Conservation (phyloP, 768 basidiomycete species). For the Termitomyces sp. region DNA sequence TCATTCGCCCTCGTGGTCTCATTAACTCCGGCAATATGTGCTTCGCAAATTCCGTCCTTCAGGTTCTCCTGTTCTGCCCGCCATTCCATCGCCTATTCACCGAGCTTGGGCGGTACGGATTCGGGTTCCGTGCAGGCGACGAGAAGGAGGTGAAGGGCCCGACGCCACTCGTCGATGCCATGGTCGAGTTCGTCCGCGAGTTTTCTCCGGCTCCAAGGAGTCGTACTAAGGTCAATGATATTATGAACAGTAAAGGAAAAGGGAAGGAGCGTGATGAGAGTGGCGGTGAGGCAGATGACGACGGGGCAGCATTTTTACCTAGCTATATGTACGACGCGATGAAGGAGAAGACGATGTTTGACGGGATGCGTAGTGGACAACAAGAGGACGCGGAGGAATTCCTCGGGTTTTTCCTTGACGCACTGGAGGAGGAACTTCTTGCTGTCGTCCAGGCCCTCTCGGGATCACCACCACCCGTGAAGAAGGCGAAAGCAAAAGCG, state of each 20-base stretch:
- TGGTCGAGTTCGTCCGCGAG: slow-evolving; percentile 73
- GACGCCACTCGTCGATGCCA: slow-evolving; percentile 65
- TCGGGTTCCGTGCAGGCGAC: slow-evolving; percentile 25
- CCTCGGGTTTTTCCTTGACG: slow-evolving; percentile 94
- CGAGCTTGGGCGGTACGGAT: slow-evolving; percentile 56
- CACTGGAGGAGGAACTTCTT: slow-evolving; percentile 88
- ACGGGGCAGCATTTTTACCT: slow-evolving; percentile 76
- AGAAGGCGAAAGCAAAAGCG: slow-evolving; percentile 32
- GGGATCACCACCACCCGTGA: slow-evolving; percentile 35
- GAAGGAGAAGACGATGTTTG: slow-evolving; percentile 91
- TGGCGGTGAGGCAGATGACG: slow-evolving; percentile 44
- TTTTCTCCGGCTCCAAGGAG: slow-evolving; percentile 41
- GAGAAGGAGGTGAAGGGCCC: slow-evolving; percentile 26
- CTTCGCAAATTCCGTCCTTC: slow-evolving; percentile 93
- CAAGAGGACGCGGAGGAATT: slow-evolving; percentile 99
- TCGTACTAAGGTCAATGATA: slow-evolving; percentile 36
- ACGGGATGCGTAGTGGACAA: slow-evolving; percentile 89
- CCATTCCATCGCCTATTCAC: slow-evolving; percentile 80
- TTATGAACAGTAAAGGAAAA: slow-evolving; percentile 37
- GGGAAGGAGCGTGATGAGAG: slow-evolving; percentile 23
- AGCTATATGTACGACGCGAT: slow-evolving; percentile 88
- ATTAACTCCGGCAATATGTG: slow-evolving; percentile 97
- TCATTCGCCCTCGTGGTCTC: slow-evolving; percentile 71
- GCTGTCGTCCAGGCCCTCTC: slow-evolving; percentile 50
- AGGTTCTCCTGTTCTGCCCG: slow-evolving; percentile 85